Evolutionary conservation across 108 stramenopile species (phyloP).

Genomic region (Fistulifera pelliculosa): DNA sequence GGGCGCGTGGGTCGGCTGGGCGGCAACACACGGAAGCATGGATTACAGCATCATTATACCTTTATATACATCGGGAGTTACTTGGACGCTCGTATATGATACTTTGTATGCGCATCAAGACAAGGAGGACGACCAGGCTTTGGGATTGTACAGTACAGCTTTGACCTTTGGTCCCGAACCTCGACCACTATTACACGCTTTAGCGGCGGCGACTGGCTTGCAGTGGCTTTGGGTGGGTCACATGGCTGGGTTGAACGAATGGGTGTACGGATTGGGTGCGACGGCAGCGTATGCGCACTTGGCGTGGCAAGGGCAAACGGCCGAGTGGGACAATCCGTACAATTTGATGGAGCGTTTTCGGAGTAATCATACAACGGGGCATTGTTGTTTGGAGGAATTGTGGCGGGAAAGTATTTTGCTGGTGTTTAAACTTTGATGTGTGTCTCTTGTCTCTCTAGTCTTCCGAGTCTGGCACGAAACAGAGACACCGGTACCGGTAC

Average conservation of each 20-base stretch:
- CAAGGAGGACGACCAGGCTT: conserved; percentile 80
- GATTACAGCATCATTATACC: conserved; percentile 67
- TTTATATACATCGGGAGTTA: conserved; percentile 76
- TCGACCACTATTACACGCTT: conserved; percentile 57
- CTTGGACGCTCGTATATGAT: conserved; percentile 98
- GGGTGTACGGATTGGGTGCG: conserved; percentile 40
- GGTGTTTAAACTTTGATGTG: no score
- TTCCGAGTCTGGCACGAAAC: no score
- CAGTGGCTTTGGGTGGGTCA: conserved; percentile 57
- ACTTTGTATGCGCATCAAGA: conserved; percentile 99
- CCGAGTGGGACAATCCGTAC: conserved; percentile 64
- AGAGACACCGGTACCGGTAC: no score
- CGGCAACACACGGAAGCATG: conserved; percentile 61
- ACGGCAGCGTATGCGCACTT: conserved; percentile 65
- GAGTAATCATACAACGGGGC: conserved; percentile 66
- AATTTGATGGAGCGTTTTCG: conserved; percentile 79
- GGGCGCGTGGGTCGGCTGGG: conserved; percentile 94
- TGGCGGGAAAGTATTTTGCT: conserved; percentile 30
- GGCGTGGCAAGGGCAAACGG: conserved; percentile 79
- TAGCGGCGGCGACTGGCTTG: conserved; percentile 30
- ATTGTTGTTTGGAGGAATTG: conserved; percentile 65
- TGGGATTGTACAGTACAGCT: conserved; percentile 88
- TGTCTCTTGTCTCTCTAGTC: no score
- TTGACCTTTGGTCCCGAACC: conserved; percentile 74
- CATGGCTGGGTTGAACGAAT: conserved; percentile 9